Base-by-base conservation (phyloP, 441 rosid genomes). In the Euphorbia celastroides region DNA sequence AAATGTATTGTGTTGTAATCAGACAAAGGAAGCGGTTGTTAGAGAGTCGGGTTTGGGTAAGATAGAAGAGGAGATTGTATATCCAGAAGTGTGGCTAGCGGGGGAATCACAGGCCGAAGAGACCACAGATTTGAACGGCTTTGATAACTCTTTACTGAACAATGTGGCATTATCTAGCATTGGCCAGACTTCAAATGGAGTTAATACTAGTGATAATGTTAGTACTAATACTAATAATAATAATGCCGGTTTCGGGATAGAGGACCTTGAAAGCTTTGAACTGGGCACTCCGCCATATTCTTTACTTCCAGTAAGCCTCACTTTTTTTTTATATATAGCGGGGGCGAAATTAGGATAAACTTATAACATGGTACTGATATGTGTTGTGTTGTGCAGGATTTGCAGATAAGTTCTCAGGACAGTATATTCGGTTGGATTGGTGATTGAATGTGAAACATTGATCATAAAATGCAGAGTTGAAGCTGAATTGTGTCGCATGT, bases 231-330 rank as follows among this genome's bases (percentile, higher is more conserved):
- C 36, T 30, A 46, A 16, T 46, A 10, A 42, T 42, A 17, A 46
- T 3, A 46, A 46, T 46, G 63, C 60, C 12, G 25, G 76, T 17
- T 78, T 31, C 65, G 85, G 86, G 54, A 75, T 86, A 46, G 64
- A 86, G 19, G 97, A 88, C 68, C 79, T 84, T 1, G 93, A 75
- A 65, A 88, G 82, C 70, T 78, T 84, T 27, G 96, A 86, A 13
- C 69, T 88, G 2, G 99, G 87, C 67, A 79, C 84, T 14, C 93
- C 96, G 1, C 97, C 97, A 30, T 96, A 89, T 68, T 74, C 86
- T 48, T 38, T 57, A 25, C 81, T 84, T 64, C 61, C 89, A 62
- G 99, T 88, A 82, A 87, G 86, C 69, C 44, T 67, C 67, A 60
- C 19, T n/a, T 51, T 67, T 27, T 34, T 9, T 9, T n/a, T n/a